Evolutionary conservation across 306 rosid genomes (phyloP).

Genomic region (Sindora glabra): DNA sequence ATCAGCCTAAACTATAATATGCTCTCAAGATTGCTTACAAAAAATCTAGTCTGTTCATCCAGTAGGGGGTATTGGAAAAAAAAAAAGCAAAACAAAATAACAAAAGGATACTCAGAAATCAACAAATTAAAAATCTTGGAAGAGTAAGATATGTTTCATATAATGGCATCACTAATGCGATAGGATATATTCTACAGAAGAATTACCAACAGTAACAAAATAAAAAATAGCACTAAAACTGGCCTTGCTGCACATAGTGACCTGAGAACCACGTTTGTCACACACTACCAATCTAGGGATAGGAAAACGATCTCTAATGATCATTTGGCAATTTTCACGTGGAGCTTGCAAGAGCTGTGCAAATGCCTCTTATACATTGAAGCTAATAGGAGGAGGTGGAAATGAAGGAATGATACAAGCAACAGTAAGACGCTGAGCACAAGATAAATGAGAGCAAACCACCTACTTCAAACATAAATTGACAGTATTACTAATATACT

Average conservation of each 20-base stretch:
- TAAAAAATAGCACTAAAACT: background rate
- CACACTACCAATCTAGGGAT: slow-evolving; percentile 85
- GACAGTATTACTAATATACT: background rate
- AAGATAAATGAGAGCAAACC: background rate
- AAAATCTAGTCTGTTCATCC: slow-evolving; percentile 67
- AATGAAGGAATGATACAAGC: background rate
- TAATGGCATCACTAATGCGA: too few relatives aligned
- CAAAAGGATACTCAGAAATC: background rate
- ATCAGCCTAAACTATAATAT: slow-evolving; percentile 11
- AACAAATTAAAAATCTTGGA: background rate
- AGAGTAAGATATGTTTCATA: background rate
- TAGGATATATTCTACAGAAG: background rate
- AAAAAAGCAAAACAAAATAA: background rate
- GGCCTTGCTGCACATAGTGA: slow-evolving; percentile 11
- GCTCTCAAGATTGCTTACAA: slow-evolving; percentile 47
- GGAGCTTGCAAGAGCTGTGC: slow-evolving; percentile 69
- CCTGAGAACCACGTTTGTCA: slow-evolving; percentile 95
- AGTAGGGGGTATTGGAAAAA: background rate
- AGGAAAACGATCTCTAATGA: slow-evolving; percentile 68
- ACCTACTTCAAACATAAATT: background rate
- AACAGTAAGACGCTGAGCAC: background rate
- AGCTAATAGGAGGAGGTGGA: slow-evolving; percentile 5
- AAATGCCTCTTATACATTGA: slow-evolving; percentile 51
- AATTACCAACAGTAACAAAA: background rate
- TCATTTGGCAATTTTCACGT: slow-evolving; percentile 52